Conservation (phyloP, 176 grass and related monocot genomes). For the Zizania latifolia region DNA sequence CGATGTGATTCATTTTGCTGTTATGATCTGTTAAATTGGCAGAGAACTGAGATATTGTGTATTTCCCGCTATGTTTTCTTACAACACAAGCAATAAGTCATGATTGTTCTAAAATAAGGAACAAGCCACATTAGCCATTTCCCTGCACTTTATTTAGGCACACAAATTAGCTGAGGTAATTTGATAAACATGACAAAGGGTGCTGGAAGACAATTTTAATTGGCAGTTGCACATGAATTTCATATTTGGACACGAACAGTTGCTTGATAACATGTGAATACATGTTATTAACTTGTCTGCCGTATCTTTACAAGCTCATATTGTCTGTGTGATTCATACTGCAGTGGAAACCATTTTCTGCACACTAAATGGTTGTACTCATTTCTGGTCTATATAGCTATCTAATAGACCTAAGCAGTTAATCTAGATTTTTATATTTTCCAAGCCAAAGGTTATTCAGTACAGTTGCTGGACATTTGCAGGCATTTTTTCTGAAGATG, state of each 20-base stretch:
- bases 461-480: background rate
- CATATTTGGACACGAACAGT: background rate
- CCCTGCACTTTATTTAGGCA: background rate
- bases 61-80: slow-evolving; percentile 16
- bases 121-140: background rate
- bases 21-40: too few relatives aligned
- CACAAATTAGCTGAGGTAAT: slow-evolving; percentile 1
- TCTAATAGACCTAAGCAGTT: slow-evolving; percentile 1
- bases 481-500: slow-evolving; percentile 31
- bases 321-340: slow-evolving; percentile 8
- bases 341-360: background rate
- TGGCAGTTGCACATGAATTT: background rate
- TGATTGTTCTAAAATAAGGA: too few relatives aligned
- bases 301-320: background rate
- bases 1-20: background rate
- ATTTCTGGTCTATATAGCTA: slow-evolving; percentile 4
- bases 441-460: background rate
- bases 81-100: slow-evolving; percentile 1
- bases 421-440: slow-evolving; percentile 15
- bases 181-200: background rate
- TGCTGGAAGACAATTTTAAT: background rate
- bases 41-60: too few relatives aligned
- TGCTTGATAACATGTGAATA: background rate
- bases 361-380: background rate
- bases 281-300: background rate